Percentiles rank a stretch among this genome's conserved stretches.
Conservation (phyloP, 305 asterid genomes). For the Solanum hybrid region DNA sequence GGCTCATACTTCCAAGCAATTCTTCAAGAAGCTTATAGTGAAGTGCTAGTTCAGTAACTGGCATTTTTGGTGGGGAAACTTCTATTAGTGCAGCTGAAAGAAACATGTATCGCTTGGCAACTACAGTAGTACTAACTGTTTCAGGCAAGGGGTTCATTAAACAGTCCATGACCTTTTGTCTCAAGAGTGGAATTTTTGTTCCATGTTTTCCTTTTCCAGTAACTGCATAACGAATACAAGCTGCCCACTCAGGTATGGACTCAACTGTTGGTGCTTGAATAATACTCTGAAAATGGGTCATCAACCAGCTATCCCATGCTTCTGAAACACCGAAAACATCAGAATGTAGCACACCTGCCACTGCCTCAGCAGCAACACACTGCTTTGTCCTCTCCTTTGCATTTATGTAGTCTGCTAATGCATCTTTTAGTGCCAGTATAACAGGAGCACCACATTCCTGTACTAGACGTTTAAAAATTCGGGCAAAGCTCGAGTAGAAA, state of each 20-base stretch:
- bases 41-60: conserved; percentile 48
- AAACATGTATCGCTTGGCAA: conserved; percentile 84
- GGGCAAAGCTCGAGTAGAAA: conserved; percentile 83
- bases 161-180: conserved; percentile 78
- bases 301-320: conserved; percentile 95
- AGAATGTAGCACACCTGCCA: conserved; percentile 94
- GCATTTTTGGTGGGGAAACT: conserved; percentile 78
- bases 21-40: conserved; percentile 81
- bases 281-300: conserved; percentile 58
- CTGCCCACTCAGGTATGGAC: conserved; percentile 95
- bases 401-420: conserved; percentile 69
- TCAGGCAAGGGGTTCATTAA: conserved; percentile 77
- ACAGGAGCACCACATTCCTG: conserved; percentile 98
- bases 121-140: conserved; percentile 67
- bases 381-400: conserved; percentile 94
- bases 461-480: conserved; percentile 80
- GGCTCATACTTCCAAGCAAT: conserved; percentile 81
- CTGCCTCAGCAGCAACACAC: conserved; percentile 99
- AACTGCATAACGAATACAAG: conserved; percentile 92
- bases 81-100: conserved; percentile 91
- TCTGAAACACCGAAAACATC: conserved; percentile 81
- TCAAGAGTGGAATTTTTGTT: conserved; percentile 64
- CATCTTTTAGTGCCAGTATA: conserved; percentile 54
- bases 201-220: conserved; percentile 94
- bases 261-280: conserved; percentile 81